Conservation (phyloP, 345 rosid genomes). For the Firmiana major region DNA sequence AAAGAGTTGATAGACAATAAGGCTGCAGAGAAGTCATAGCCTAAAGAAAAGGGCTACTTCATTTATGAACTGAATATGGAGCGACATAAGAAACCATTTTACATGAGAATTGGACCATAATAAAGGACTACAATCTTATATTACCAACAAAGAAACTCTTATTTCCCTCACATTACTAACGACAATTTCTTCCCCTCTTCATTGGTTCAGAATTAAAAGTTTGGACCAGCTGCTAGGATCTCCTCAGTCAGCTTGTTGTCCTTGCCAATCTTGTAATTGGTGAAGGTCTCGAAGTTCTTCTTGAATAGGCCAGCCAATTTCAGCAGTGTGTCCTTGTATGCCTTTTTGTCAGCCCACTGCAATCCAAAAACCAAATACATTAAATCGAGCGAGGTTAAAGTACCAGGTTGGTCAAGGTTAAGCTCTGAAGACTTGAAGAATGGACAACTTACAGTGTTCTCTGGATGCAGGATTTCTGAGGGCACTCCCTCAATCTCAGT, state of each 20-base stretch:
- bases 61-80: background rate
- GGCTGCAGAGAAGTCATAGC: background rate
- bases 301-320: conserved; percentile 83
- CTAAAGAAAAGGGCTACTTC: background rate
- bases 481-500: conserved; percentile 76
- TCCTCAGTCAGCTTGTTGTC: conserved; percentile 72
- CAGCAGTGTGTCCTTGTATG: conserved; percentile 68
- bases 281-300: conserved; percentile 75
- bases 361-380: conserved; percentile 2
- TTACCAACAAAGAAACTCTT: background rate
- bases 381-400: background rate
- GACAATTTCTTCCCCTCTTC: background rate
- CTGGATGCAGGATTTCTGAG: conserved; percentile 74
- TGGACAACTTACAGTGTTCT: conserved; percentile 57
- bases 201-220: conserved; percentile 27
- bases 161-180: background rate
- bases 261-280: conserved; percentile 70
- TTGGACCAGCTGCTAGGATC: conserved; percentile 86
- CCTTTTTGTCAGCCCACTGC: conserved; percentile 87
- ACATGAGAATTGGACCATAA: background rate
- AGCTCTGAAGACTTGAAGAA: background rate
- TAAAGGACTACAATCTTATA: background rate
- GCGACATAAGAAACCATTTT: background rate
- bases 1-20: background rate
- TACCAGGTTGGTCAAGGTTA: too few relatives aligned